phyloP scores from a whole-genome alignment of 805 yeast species.

The Suhomyces sp. region DNA sequence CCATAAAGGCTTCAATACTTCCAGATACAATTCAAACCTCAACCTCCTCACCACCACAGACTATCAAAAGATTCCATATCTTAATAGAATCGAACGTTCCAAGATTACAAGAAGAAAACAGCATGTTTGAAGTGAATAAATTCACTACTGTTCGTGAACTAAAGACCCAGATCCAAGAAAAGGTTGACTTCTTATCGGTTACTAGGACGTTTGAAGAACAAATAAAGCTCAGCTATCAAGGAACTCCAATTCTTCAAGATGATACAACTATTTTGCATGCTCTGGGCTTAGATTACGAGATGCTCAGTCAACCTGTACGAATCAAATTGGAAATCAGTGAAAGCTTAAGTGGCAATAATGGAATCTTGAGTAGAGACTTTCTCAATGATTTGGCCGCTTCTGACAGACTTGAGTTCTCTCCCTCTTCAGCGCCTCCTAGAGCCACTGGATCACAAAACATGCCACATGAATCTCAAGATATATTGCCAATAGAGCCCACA shows the following conservation, averaged over 20 bases:
- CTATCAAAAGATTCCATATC: conserved; percentile 13
- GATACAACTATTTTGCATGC: neutral
- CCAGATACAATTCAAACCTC: neutral
- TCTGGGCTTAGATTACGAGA: neutral
- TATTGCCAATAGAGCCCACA: conserved; percentile 18
- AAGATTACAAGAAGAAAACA: conserved; percentile 14
- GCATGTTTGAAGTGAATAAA: conserved; percentile 20
- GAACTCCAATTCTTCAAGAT: neutral
- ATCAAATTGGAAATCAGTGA: conserved; percentile 15
- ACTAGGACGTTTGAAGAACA: conserved; percentile 27
- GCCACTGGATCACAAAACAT: neutral
- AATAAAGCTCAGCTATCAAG: conserved; percentile 14
- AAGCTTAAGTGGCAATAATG: conserved; percentile 19
- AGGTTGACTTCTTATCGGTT: conserved; percentile 20
- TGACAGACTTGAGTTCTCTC: conserved; percentile 21
- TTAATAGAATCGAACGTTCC: conserved; percentile 15
- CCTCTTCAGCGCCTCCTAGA: conserved; percentile 7
- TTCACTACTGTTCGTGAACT: conserved; percentile 19
- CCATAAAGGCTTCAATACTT: neutral
- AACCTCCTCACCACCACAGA: neutral
- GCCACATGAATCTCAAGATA: neutral
- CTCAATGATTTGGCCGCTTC: conserved; percentile 21
- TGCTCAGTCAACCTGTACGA: conserved; percentile 9
- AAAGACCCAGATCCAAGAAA: conserved; percentile 16
- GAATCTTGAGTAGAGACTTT: conserved; percentile 25